Percentiles rank a stretch among this genome's conserved stretches.
Conservation (phyloP, 1,284 basidiomycete genomes). For the Pseudozyma thailandica region DNA sequence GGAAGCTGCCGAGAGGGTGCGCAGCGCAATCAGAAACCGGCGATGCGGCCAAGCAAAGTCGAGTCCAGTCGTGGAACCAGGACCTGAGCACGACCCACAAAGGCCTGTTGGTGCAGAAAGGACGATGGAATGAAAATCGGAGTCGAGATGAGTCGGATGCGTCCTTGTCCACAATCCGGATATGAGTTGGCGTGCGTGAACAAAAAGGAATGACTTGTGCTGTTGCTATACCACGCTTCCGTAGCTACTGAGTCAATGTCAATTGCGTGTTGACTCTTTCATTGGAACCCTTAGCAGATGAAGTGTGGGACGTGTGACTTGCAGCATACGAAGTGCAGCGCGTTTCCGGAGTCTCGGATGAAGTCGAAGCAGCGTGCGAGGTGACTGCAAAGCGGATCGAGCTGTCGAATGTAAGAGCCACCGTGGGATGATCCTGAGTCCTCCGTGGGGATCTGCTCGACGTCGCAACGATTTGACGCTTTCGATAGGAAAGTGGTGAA, state of each 20-base stretch:
- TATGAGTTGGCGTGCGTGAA: not conserved
- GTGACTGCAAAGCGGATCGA: not conserved
- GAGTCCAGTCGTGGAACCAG: too few species aligned
- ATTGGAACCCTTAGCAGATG: slow-evolving; percentile 20
- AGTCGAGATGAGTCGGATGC: too few species aligned
- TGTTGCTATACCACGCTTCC: not conserved
- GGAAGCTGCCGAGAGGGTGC: too few species aligned
- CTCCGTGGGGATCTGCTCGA: not conserved
- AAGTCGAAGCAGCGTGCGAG: not conserved
- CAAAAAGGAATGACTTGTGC: not conserved
- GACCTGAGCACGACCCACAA: too few species aligned
- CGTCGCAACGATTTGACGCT: not conserved
- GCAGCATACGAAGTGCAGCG: slow-evolving; percentile 1
- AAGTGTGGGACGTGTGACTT: slow-evolving; percentile 15
- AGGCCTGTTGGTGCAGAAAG: too few species aligned
- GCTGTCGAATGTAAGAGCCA: not conserved
- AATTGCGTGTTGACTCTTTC: slow-evolving; percentile 13
- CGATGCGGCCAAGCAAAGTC: too few species aligned
- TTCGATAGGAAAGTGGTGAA: not conserved
- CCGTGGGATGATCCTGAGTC: not conserved
- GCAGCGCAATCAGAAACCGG: too few species aligned
- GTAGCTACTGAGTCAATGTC: slow-evolving; percentile 9
- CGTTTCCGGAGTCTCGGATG: not conserved
- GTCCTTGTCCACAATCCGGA: too few species aligned
- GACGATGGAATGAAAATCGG: too few species aligned